Evolutionary conservation across 2,329 filamentous ascomycete species (phyloP).

Genomic region (Ilyonectria robusta): DNA sequence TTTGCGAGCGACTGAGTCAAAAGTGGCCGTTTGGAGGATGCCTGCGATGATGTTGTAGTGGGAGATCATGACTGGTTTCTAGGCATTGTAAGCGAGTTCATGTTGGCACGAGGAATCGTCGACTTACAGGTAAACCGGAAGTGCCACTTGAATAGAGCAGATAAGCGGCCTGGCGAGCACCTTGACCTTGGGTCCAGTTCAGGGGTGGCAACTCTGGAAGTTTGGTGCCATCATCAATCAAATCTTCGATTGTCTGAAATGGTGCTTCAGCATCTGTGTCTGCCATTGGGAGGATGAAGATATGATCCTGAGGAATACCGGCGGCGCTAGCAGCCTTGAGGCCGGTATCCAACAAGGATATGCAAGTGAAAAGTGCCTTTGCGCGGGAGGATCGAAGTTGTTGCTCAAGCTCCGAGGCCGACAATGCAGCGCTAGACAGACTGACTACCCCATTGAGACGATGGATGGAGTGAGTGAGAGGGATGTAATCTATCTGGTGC

Average conservation of each 20-base stretch:
- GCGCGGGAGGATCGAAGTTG: conserved; percentile 2
- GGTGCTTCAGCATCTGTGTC: not conserved
- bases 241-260: not conserved
- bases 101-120: not conserved
- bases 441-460: conserved; percentile 9
- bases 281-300: conserved; percentile 10
- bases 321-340: conserved; percentile 2
- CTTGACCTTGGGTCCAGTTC: not conserved
- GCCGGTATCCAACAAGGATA: not conserved
- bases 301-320: not conserved
- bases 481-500: conserved; percentile 10
- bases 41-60: conserved; percentile 11
- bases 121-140: conserved; percentile 4
- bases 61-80: conserved; percentile 17
- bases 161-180: conserved; percentile 6
- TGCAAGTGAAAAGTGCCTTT: conserved; percentile 13
- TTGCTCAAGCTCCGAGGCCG: not conserved
- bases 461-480: conserved; percentile 12
- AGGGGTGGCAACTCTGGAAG: not conserved
- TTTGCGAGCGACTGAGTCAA: conserved; percentile 11
- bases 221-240: not conserved
- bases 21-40: conserved; percentile 2
- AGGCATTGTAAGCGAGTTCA: conserved; percentile 11
- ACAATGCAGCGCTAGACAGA: conserved; percentile 8
- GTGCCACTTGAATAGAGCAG: conserved; percentile 11